Base-by-base conservation (phyloP, 2,329 filamentous ascomycete species). In the Dactylellina haptotyla region DNA sequence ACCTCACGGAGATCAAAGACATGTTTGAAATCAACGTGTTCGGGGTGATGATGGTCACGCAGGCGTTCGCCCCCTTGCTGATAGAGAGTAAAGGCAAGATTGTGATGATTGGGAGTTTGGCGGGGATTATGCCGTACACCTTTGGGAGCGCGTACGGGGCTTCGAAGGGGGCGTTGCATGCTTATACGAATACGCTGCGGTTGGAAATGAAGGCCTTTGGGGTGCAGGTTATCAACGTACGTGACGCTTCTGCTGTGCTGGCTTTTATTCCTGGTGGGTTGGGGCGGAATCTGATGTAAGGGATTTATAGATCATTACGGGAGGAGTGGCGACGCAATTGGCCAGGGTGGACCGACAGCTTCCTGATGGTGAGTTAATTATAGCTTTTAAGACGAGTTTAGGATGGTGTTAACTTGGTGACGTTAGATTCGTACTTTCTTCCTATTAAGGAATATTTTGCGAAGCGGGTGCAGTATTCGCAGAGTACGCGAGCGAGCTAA, bases 131-230 rank as follows among this genome's bases (percentile, higher is more conserved):
- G 32, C 77, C 78, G 0, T 76, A 80, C 2, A 80, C 80, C 5
- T 83, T 83, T 69, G 77, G 80, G 3, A 80, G 79, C 5, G 76
- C 79, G 18, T 84, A 84, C 77, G 82, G 82, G 56, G 80, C 82
- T 4, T 81, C 80, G 59, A 84, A 84, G 66, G 82, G 80, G 0
- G 83, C 83, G 0, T 76, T 84, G 0, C 77, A 80, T 18, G 77
- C 79, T 50, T 79, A 83, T 53, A 80, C 80, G 2, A 78, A 81
- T 64, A 81, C 80, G n/a, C 73, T 83, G 75, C 81, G 82, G 4
- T 73, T 83, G 39, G 83, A 84, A 75, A 79, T 84, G 23, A 75
- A 74, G 53, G 75, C 76, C n/a, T 77, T 77, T 43, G 74, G 75
- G 75, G 67, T 72, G 26, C 39, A 72, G 51, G 59, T 72, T 54